These are phyloP conservation scores for Carex sylvatica DNA, from an alignment of 202 grass and related monocot genomes.

Conservation along the genomic window DNA sequence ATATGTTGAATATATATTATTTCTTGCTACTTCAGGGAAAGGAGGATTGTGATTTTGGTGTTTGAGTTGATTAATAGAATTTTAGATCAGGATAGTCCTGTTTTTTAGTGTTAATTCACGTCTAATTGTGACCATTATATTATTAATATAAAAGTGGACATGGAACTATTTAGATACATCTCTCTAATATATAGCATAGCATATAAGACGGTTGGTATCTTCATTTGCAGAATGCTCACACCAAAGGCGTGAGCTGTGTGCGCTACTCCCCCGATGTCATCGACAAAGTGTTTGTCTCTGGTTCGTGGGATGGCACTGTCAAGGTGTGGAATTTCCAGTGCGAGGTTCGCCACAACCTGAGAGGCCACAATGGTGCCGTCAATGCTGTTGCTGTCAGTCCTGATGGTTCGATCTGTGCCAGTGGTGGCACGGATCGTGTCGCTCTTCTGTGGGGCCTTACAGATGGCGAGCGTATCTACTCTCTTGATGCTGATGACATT, in stretches of 20 bases:
- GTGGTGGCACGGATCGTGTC: slow-evolving; percentile 65
- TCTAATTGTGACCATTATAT: not conserved
- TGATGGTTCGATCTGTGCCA: slow-evolving; percentile 78
- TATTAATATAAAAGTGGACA: not conserved
- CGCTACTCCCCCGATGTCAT: slow-evolving; percentile 61
- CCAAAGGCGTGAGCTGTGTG: slow-evolving; percentile 70
- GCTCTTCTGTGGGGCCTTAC: slow-evolving; percentile 71
- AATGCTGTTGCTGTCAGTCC: slow-evolving; percentile 81
- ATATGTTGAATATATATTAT: too few relatives aligned
- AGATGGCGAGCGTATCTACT: slow-evolving; percentile 78
- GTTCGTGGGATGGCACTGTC: slow-evolving; percentile 84
- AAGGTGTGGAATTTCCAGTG: slow-evolving; percentile 98
- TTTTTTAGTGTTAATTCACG: not conserved
- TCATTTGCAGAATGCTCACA: slow-evolving; percentile 56
- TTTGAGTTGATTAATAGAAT: not conserved
- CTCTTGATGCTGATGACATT: slow-evolving; percentile 60
- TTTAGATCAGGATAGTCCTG: not conserved
- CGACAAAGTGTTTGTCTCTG: slow-evolving; percentile 68
- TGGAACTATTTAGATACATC: not conserved
- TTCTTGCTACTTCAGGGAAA: not conserved
- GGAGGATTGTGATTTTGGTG: not conserved
- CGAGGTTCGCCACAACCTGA: slow-evolving; percentile 54
- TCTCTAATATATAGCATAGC: not conserved
- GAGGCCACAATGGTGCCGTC: slow-evolving; percentile 64
- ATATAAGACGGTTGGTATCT: not conserved